phyloP scores from a whole-genome alignment of 129 eudicot genomes.

The Saussurea involucrata region DNA sequence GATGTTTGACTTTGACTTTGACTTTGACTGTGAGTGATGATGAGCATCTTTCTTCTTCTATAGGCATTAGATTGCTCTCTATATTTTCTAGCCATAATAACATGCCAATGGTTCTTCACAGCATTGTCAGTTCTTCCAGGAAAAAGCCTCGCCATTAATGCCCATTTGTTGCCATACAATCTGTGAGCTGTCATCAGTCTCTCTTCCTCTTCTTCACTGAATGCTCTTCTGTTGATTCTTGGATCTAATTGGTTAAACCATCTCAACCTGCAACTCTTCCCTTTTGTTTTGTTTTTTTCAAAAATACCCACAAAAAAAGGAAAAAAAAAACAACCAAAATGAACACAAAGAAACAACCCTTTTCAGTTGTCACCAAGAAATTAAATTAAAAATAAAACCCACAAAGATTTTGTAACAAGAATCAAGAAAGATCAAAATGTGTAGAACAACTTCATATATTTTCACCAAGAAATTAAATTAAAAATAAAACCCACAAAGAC shows the following conservation, averaged over 20 bases:
- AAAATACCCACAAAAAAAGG: slow-evolving; percentile 6
- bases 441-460: too few relatives aligned
- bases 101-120: slow-evolving; percentile 91
- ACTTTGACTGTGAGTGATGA: not conserved
- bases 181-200: slow-evolving; percentile 57
- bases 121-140: slow-evolving; percentile 93
- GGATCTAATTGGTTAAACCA: slow-evolving; percentile 93
- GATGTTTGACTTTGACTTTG: slow-evolving; percentile 29
- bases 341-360: slow-evolving; percentile 7
- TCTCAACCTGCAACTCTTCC: slow-evolving; percentile 87
- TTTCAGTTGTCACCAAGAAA: slow-evolving; percentile 5
- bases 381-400: not conserved
- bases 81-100: slow-evolving; percentile 68
- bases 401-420: too few relatives aligned
- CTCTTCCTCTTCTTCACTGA: slow-evolving; percentile 78
- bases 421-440: too few relatives aligned
- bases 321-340: not conserved
- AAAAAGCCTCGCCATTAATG: slow-evolving; percentile 59
- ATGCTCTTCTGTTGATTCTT: slow-evolving; percentile 55
- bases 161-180: slow-evolving; percentile 83
- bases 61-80: slow-evolving; percentile 45
- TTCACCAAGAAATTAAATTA: too few relatives aligned
- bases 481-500: not conserved
- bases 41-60: slow-evolving; percentile 28
- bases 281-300: slow-evolving; percentile 42